Conservation (phyloP, 2,329 filamentous ascomycete species). For the Setomelanomma holmii region DNA sequence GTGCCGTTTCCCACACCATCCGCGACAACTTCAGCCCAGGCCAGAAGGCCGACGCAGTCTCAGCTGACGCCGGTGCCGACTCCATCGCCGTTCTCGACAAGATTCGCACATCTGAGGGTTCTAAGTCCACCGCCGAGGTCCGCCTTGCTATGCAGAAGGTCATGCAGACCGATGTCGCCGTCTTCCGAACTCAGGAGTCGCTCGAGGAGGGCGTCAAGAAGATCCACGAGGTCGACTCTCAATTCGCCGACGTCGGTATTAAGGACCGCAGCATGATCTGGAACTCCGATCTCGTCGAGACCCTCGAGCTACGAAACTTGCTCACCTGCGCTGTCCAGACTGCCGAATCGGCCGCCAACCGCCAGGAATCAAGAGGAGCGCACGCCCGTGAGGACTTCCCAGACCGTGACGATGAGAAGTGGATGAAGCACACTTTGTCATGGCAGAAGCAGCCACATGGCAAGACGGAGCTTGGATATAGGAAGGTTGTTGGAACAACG, state of each 20-base stretch:
- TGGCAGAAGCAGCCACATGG: constrained; percentile 95
- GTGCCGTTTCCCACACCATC: constrained; percentile 96
- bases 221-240: constrained; percentile 83
- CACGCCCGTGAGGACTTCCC: constrained; percentile 97
- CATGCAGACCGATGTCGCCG: constrained; percentile 96
- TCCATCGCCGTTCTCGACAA: constrained; percentile 87
- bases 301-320: constrained; percentile 91
- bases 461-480: constrained; percentile 85
- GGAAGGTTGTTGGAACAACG: constrained; percentile 80
- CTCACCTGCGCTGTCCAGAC: constrained; percentile 98
- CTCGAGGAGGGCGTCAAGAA: constrained; percentile 91
- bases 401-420: constrained; percentile 92
- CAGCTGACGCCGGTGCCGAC: constrained; percentile 85
- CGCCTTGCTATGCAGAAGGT: constrained; percentile 94
- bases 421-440: constrained; percentile 99
- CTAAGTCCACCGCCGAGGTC: constrained; percentile 87
- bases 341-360: constrained; percentile 84
- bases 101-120: constrained; percentile 81
- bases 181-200: constrained; percentile 93
- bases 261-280: constrained; percentile 99
- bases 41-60: constrained; percentile 76
- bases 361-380: constrained; percentile 96
- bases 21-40: constrained; percentile 91
- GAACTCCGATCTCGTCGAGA: constrained; percentile 98
- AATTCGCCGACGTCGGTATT: constrained; percentile 84